Base-by-base conservation (phyloP, 192 early-diverging fungal genomes). In the Thamnidium elegans region DNA sequence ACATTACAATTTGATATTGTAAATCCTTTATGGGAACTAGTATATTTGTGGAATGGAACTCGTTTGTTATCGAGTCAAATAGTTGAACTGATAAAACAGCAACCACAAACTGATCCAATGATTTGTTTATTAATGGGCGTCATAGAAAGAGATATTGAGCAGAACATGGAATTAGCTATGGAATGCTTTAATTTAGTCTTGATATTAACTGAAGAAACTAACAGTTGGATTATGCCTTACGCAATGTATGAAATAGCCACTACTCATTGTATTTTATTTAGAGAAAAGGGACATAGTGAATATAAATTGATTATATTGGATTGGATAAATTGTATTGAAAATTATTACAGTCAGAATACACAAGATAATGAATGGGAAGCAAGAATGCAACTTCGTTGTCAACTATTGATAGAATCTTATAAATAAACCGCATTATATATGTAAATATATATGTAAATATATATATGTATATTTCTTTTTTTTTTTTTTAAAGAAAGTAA, bases 401-500 rank as follows among this genome's bases (percentile, higher is more conserved):
- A 55, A 31, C 54, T 55, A 17, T 36, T 55, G 15, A 8, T 55
- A 32, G 54, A 55, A 32, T 55, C 54, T 32, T 31, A 55, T 32
- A 55, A 32, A 34, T 15, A 32, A 55, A 55, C 36, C 34, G 55
- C 32, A 55, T 55, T 54, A 54, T 54, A n/a, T 54, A 55, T 55
- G 13, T 54, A 55, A 31, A 55, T 55, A 32, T 55, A 34, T 55
- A 34, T 34, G 7, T 34, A n/a, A 32, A 11, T 15, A 36, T 36
- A 36, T 36, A 4, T 36, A 7, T 36, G 7, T 36, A 36, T 36
- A 36, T 36, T 4, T 36, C 3, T 36, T 52, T 52, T 1, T 52
- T 20, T 0, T 1, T 3, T 23, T 1, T 21, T 81, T 84, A 97
- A 66, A 98, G 77, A 68, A 98, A 98, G 67, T 98, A 98, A 63